Percentiles rank a stretch among this genome's conserved stretches.
phyloP scores from a whole-genome alignment of 768 basidiomycete species.

The Tephrocybe sp. region DNA sequence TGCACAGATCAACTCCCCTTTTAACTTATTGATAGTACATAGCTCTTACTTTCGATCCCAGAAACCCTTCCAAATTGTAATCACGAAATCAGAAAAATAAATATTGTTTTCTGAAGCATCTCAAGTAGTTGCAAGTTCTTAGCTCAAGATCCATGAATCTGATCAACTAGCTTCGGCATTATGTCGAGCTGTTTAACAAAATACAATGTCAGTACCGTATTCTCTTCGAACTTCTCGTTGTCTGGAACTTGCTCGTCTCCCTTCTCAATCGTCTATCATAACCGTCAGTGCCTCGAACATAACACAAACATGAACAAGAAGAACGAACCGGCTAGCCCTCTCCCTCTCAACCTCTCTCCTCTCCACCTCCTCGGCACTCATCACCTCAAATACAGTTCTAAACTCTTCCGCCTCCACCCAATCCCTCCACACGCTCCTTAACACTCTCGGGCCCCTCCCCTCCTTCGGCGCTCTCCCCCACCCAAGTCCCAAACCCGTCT shows the following conservation, averaged over 20 bases:
- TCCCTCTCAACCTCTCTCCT: constrained; percentile 86
- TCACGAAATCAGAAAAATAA: too few relatives aligned
- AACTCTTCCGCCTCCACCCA: constrained; percentile 94
- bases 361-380: constrained; percentile 91
- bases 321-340: constrained; percentile 64
- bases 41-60: too few relatives aligned
- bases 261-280: constrained; percentile 32
- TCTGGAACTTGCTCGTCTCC: constrained; percentile 44
- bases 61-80: too few relatives aligned
- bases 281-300: neutral
- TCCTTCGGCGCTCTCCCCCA: constrained; percentile 79
- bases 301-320: constrained; percentile 1
- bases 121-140: too few relatives aligned
- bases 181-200: too few relatives aligned
- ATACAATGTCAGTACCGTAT: constrained; percentile 21
- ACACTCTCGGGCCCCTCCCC: constrained; percentile 75
- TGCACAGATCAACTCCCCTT: neutral
- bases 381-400: constrained; percentile 81
- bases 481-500: constrained; percentile 76
- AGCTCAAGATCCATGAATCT: too few relatives aligned
- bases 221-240: constrained; percentile 37
- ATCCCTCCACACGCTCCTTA: constrained; percentile 92
- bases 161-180: too few relatives aligned
- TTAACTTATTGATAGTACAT: too few relatives aligned
- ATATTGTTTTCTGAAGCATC: too few relatives aligned